Percentiles rank a stretch among this genome's conserved stretches.
Evolutionary conservation across 2,329 filamentous ascomycete species (phyloP).

Genomic region (Sporothrix schenckii): DNA sequence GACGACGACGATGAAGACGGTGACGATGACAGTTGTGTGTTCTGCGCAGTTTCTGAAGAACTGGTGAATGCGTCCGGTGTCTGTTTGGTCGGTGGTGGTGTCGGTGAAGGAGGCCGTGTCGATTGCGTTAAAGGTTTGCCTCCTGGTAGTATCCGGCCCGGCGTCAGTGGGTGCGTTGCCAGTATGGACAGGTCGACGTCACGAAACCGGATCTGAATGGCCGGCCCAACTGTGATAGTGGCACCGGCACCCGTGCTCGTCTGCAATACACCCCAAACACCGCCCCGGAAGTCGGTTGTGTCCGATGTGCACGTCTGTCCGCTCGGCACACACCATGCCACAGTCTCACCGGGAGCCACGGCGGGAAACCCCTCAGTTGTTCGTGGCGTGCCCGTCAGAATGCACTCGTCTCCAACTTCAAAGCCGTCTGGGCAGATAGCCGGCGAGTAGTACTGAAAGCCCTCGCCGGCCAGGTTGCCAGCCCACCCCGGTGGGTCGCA

Average conservation of each 20-base stretch:
- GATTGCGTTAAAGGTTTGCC: background rate
- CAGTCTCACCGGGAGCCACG: conserved; percentile 35
- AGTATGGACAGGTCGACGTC: conserved; percentile 43
- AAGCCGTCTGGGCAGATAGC: conserved; percentile 48
- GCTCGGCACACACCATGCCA: conserved; percentile 39
- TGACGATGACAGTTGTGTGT: background rate
- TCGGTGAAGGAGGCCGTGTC: background rate
- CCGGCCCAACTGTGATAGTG: conserved; percentile 43
- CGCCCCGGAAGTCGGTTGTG: conserved; percentile 47
- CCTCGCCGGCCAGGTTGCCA: conserved; percentile 43
- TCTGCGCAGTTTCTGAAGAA: background rate
- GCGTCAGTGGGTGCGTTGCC: conserved; percentile 46
- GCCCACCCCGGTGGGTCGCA: conserved; percentile 44
- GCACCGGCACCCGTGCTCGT: conserved; percentile 35
- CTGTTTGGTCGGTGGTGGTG: background rate
- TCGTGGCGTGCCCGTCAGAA: conserved; percentile 32
- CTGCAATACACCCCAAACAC: conserved; percentile 45
- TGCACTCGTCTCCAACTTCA: conserved; percentile 42
- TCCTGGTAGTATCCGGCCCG: conserved; percentile 39
- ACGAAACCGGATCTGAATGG: conserved; percentile 47
- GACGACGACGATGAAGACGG: background rate
- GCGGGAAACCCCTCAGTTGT: conserved; percentile 35
- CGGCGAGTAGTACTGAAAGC: conserved; percentile 48
- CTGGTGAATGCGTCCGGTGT: background rate
- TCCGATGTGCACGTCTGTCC: conserved; percentile 49